phyloP scores from a whole-genome alignment of 345 rosid genomes.

The Melastoma malabathricum region DNA sequence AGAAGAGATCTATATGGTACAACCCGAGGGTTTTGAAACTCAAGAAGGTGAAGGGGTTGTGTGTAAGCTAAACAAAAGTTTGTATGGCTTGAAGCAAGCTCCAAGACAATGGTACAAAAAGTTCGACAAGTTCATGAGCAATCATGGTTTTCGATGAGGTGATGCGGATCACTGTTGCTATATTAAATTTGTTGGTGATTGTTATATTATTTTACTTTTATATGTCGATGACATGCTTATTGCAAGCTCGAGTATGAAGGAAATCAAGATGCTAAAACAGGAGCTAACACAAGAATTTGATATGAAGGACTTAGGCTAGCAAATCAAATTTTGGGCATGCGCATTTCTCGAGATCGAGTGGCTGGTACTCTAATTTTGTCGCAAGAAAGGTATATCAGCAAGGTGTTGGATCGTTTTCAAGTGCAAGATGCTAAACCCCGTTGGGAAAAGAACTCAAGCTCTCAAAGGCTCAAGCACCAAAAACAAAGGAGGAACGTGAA shows the following conservation, averaged over 20 bases:
- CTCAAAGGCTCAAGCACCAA: background rate
- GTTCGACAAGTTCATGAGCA: background rate
- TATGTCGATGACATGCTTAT: background rate
- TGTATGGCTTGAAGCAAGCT: background rate
- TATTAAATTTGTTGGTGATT: background rate
- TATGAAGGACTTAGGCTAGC: background rate
- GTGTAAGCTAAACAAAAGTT: background rate
- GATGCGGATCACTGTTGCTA: background rate
- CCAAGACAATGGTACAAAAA: background rate
- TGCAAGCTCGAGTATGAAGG: background rate
- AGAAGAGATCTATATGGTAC: conserved; percentile 2
- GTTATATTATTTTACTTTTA: background rate
- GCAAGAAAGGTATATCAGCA: background rate
- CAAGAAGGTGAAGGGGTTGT: background rate
- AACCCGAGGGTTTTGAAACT: background rate
- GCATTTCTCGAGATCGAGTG: background rate
- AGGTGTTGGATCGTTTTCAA: background rate
- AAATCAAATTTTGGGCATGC: background rate
- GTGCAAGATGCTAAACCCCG: background rate
- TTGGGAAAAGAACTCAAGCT: background rate
- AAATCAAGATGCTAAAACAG: background rate
- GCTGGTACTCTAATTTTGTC: background rate
- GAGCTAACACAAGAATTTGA: background rate
- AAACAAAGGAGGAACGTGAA: background rate
- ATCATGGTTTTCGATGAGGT: background rate